Conservation (phyloP, 495 filamentous ascomycete species). For the Trichoderma orchidacearum region DNA sequence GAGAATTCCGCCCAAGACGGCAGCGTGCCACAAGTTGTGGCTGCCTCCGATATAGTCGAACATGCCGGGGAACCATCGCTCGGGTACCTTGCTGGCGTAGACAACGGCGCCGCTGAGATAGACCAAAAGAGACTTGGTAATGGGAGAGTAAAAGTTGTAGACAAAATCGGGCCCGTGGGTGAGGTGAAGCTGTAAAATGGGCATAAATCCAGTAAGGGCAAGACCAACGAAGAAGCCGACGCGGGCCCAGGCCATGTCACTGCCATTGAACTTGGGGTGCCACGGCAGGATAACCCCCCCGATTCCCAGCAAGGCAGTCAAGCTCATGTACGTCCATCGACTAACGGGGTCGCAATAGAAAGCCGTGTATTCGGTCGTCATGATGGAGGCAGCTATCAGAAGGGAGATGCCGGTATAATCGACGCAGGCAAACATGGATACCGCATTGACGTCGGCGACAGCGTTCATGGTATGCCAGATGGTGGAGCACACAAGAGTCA, state of each 20-base stretch:
- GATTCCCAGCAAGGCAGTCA: slow-evolving; percentile 70
- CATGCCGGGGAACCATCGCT: slow-evolving; percentile 79
- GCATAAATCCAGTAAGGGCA: slow-evolving; percentile 80
- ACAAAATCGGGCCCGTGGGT: slow-evolving; percentile 65
- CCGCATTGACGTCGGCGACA: slow-evolving; percentile 73
- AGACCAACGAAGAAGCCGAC: slow-evolving; percentile 87
- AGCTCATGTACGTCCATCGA: slow-evolving; percentile 74
- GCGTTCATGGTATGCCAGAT: slow-evolving; percentile 98
- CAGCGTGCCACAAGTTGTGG: slow-evolving; percentile 97
- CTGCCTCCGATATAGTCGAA: slow-evolving; percentile 92
- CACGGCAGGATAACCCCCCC: slow-evolving; percentile 88
- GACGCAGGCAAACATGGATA: slow-evolving; percentile 95
- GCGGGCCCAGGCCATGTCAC: slow-evolving; percentile 81
- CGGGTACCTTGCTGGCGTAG: slow-evolving; percentile 90
- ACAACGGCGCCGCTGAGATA: slow-evolving; percentile 75
- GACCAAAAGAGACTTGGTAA: slow-evolving; percentile 70
- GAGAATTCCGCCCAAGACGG: slow-evolving; percentile 88
- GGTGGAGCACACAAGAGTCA: slow-evolving; percentile 87
- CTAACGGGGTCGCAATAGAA: slow-evolving; percentile 93
- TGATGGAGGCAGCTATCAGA: slow-evolving; percentile 90
- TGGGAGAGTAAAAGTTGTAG: slow-evolving; percentile 77
- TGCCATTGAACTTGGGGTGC: slow-evolving; percentile 89
- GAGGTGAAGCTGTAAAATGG: slow-evolving; percentile 66
- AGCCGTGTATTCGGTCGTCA: slow-evolving; percentile 96
- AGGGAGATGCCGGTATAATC: slow-evolving; percentile 98